Evolutionary conservation across 148 eudicot species (phyloP).

Genomic region (Bassia scoparia): DNA sequence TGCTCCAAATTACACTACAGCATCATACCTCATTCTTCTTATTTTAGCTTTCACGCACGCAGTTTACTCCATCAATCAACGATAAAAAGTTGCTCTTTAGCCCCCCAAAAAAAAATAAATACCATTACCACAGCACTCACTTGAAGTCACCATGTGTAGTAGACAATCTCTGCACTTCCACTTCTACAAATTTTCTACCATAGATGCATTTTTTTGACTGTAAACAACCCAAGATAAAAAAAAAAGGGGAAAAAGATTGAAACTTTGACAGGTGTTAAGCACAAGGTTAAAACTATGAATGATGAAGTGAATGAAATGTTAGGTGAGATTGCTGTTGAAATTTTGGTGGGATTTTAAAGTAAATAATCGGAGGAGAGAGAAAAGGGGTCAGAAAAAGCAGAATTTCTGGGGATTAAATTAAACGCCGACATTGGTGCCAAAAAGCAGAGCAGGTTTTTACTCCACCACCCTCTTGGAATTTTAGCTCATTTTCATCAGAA

Average conservation of each 20-base stretch:
- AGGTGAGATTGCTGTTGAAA: conserved; percentile 3
- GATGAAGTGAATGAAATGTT: neutral
- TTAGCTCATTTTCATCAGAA: conserved; percentile 30
- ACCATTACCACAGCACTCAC: no score
- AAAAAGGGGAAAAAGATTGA: neutral
- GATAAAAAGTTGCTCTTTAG: no score
- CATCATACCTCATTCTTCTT: no score
- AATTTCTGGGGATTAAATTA: conserved; percentile 60
- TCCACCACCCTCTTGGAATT: conserved; percentile 77
- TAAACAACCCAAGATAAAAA: conserved; percentile 20
- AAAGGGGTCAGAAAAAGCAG: conserved; percentile 31
- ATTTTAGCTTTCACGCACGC: no score
- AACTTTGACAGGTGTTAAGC: no score
- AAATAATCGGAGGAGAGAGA: conserved; percentile 36
- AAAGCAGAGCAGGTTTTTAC: conserved; percentile 62
- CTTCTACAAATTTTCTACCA: no score
- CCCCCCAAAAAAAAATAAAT: no score
- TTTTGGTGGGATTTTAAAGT: neutral
- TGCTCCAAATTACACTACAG: no score
- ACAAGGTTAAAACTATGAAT: neutral
- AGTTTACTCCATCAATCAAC: no score
- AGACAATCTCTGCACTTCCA: no score
- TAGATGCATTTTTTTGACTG: no score
- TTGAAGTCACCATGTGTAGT: no score
- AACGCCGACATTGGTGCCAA: conserved; percentile 52